phyloP scores from a whole-genome alignment of 176 grass and related monocot species.

The Triticum aestivum region DNA sequence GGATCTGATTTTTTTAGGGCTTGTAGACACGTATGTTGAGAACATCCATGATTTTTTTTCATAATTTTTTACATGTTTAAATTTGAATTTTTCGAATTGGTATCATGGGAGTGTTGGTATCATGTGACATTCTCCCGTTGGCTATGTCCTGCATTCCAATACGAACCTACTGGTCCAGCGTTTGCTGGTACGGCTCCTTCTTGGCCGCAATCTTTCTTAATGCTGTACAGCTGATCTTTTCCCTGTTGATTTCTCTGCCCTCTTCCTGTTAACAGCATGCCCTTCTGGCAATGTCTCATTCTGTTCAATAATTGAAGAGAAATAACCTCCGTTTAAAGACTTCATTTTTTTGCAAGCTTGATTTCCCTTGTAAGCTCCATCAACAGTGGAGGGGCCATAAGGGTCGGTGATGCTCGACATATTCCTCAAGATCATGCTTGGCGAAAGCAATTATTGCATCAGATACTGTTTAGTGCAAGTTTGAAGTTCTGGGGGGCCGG shows the following conservation, averaged over 20 bases:
- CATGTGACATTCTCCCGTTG: too few relatives aligned
- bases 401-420: slow-evolving; percentile 65
- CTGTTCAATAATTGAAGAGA: neutral
- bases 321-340: too few relatives aligned
- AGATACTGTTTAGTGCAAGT: too few relatives aligned
- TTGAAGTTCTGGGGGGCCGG: too few relatives aligned
- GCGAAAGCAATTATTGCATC: neutral
- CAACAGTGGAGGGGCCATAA: slow-evolving; percentile 68
- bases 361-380: slow-evolving; percentile 48
- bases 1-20: too few relatives aligned
- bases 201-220: slow-evolving; percentile 68
- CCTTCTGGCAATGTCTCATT: neutral
- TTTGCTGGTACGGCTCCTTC: slow-evolving; percentile 13
- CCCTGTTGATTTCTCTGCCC: slow-evolving; percentile 64
- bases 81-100: too few relatives aligned
- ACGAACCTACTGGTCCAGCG: neutral
- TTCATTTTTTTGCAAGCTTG: too few relatives aligned
- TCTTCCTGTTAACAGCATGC: neutral
- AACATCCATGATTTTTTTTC: too few relatives aligned
- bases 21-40: too few relatives aligned
- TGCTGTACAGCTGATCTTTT: slow-evolving; percentile 76
- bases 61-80: too few relatives aligned
- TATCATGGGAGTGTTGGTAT: too few relatives aligned
- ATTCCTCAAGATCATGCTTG: slow-evolving; percentile 54
- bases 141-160: neutral